Conservation (phyloP, 2,329 filamentous ascomycete species). For the Venturia effusa region DNA sequence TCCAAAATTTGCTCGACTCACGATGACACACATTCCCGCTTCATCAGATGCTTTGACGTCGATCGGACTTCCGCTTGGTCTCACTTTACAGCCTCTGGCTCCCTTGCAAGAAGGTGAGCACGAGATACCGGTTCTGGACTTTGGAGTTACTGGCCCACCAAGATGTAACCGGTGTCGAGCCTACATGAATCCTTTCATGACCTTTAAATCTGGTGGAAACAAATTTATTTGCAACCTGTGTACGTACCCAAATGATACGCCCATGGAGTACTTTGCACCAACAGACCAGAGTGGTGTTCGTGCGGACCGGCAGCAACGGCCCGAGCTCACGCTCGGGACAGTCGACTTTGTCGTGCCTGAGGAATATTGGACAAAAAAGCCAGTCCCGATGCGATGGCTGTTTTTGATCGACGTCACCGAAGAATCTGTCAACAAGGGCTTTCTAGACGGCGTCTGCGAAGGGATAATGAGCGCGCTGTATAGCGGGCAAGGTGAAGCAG, state of each 20-base stretch:
- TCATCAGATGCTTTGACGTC: conserved; percentile 67
- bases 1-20: conserved; percentile 84
- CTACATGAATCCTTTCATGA: conserved; percentile 99
- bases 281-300: conserved; percentile 78
- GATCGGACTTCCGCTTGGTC: conserved; percentile 75
- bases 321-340: conserved; percentile 81
- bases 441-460: conserved; percentile 80
- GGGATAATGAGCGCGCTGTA: conserved; percentile 81
- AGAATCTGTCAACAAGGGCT: conserved; percentile 82
- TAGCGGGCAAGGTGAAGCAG: conserved; percentile 48
- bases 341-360: conserved; percentile 96
- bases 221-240: conserved; percentile 98
- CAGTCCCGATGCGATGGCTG: conserved; percentile 75
- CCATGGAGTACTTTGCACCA: conserved; percentile 85
- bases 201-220: conserved; percentile 85
- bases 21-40: conserved; percentile 84
- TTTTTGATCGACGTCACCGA: conserved; percentile 92
- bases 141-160: conserved; percentile 82
- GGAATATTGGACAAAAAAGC: conserved; percentile 96
- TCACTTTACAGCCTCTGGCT: conserved; percentile 82
- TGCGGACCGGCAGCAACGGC: conserved; percentile 77
- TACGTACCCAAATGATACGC: conserved; percentile 90
- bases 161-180: conserved; percentile 86
- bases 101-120: conserved; percentile 73
- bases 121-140: conserved; percentile 85